Base-by-base conservation (phyloP, 2,329 filamentous ascomycete species). In the Sporothrix brasiliensis region DNA sequence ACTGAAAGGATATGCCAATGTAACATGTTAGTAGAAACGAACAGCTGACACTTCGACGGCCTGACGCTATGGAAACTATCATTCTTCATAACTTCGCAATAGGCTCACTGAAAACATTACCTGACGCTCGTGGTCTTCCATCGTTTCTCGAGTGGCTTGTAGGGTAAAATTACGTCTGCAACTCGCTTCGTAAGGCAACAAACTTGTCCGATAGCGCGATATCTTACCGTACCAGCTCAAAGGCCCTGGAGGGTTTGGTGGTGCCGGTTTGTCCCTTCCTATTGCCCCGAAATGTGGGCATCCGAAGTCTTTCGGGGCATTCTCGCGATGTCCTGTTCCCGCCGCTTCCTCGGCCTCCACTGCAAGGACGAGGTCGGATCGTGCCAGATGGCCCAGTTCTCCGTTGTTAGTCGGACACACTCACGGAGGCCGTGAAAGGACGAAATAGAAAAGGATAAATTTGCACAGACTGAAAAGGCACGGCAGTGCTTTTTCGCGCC, bases 401-500 rank as follows among this genome's bases (percentile, higher is more conserved):
- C 27, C 27, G 27, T 30, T 30, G 27, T 5, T 5, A 34, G 39
- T 41, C 41, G 6, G 39, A 61, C 39, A n/a, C 30, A 47, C 44
- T 47, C 16, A 61, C 58, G 58, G 39, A 61, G 58, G 58, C 58
- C 58, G 39, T 39, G 58, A 39, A 47, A 61, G 58, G 58, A 47
- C 58, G 39, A 58, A 41, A 34, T 30, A 39, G 39, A 61, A 27
- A 54, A 21, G 39, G 27, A 16, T n/a, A 61, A n/a, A 21, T 34
- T n/a, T 16, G 41, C 10, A 60, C 34, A 61, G 56, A n/a, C 54
- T 13, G 47, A 10, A 13, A 9, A 65, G 16, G 61, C 9, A 34
- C 14, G 60, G 60, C 21, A 65, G 60, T 65, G 60, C 27, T 50
- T 34, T 50, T 24, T 65, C 60, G 41, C 41, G 60, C 44, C 60